Base-by-base conservation (phyloP, 805 yeast genomes). In the Zygotorulaspora chibaensis region DNA sequence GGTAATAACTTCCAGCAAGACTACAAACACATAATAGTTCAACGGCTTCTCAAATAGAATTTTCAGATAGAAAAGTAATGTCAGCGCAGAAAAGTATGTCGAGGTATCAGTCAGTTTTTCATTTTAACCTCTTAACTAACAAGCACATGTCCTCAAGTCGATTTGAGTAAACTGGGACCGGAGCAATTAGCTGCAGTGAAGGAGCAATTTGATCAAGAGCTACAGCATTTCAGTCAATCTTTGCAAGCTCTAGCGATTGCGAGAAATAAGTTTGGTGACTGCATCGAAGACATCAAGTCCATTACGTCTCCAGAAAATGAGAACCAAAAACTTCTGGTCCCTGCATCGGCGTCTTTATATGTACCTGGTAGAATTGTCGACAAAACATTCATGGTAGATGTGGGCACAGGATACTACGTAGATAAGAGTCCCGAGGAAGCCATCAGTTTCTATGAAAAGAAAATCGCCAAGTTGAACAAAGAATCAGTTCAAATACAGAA, bases 351-450 rank as follows among this genome's bases (percentile, higher is more conserved):
- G 15, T 87, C 96, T 0, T 70, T 93, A 34, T 93, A 93, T 55
- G 84, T 93, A 23, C 96, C 96, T 3, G 99, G 98, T 2, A 77
- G 72, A 43, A 75, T 87, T 42, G 72, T 74, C 36, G 79, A 84
- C 47, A 76, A 82, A 48, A 80, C 76, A 47, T 93, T 84, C 57
- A 72, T 93, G 62, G 96, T 93, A 8, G 99, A 93, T 62, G 83
- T 93, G 20, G 99, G 99, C 29, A 93, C 99, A 0, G 98, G 98
- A 2, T 93, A 93, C 63, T 93, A 77, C 62, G 90, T 89, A 13
- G 96, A 88, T 61, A 93, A 93, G 66, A 66, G 66, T 40, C 77
- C 79, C 0, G 69, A 70, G 7, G 88, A 85, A 38, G 84, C 96
- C 1, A 71, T 78, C 50, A 66, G 63, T 44, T 91, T 88, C 58